Percentiles rank a stretch among this genome's conserved stretches.
Conservation (phyloP, 345 rosid species). For the Rubroshorea leprosula region DNA sequence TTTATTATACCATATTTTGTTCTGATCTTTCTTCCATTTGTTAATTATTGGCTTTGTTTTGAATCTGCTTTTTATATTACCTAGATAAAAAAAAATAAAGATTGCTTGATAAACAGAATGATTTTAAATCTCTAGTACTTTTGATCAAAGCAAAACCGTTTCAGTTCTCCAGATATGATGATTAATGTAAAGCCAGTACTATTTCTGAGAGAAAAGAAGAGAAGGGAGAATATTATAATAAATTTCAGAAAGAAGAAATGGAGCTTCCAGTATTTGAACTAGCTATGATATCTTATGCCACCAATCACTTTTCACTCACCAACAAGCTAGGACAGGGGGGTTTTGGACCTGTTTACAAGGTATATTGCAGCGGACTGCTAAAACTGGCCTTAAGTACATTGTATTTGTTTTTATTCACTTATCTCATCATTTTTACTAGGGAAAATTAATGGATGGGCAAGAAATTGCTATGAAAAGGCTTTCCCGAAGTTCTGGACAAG, state of each 20-base stretch:
- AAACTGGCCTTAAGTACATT: not conserved
- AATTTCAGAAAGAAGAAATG: slow-evolving; percentile 9
- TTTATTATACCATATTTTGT: no score
- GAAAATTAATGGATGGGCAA: slow-evolving; percentile 30
- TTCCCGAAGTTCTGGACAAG: slow-evolving; percentile 38
- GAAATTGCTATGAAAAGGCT: slow-evolving; percentile 53
- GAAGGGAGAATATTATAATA: not conserved
- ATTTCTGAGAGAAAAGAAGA: not conserved
- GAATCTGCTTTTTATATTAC: no score
- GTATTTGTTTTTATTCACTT: slow-evolving; percentile 5
- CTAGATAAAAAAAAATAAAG: no score
- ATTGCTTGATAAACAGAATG: not conserved
- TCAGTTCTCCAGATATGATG: not conserved
- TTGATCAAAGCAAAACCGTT: not conserved
- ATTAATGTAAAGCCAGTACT: no score
- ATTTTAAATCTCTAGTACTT: not conserved
- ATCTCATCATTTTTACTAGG: slow-evolving; percentile 26
- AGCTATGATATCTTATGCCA: slow-evolving; percentile 25
- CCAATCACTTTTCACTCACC: slow-evolving; percentile 28
- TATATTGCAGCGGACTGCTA: no score
- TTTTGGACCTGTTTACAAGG: slow-evolving; percentile 60
- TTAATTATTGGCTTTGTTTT: no score
- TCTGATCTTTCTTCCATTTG: no score
- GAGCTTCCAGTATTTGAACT: slow-evolving; percentile 21
- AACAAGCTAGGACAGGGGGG: slow-evolving; percentile 53